Conservation (phyloP, 73 alveolate genomes). For the Durusdinium trenchii region DNA sequence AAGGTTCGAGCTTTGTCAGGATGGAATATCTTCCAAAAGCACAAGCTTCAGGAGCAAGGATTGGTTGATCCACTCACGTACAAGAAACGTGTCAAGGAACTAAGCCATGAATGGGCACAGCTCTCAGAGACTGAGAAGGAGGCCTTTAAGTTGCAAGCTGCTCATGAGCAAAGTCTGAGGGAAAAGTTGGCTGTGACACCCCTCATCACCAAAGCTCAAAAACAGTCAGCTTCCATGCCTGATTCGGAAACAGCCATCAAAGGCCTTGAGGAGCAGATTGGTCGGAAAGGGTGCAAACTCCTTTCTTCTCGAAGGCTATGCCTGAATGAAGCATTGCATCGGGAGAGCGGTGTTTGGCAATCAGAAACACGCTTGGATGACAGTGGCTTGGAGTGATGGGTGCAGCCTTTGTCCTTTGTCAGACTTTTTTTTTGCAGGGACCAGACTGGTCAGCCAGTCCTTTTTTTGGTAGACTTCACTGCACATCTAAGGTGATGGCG, state of each 20-base stretch:
- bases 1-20: not conserved
- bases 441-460: not conserved
- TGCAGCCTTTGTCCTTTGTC: not conserved
- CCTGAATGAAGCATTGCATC: not conserved
- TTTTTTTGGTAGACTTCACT: not conserved
- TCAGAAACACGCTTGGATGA: not conserved
- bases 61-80: not conserved
- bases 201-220: not conserved
- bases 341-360: not conserved
- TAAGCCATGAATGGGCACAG: not conserved
- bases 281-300: slow-evolving; percentile 13
- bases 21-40: slow-evolving; percentile 33
- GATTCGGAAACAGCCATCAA: not conserved
- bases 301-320: slow-evolving; percentile 3
- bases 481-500: not conserved
- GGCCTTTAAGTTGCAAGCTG: slow-evolving; percentile 1
- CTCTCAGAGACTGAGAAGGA: not conserved
- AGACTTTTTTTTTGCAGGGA: not conserved
- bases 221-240: not conserved
- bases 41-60: not conserved
- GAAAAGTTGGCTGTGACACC: slow-evolving; percentile 15
- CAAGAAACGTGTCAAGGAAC: not conserved
- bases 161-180: not conserved
- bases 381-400: no score
- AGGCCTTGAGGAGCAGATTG: not conserved